A percentile compares a stretch with the other conserved stretches of the same genome.
Evolutionary conservation across 2,329 filamentous ascomycete species (phyloP).

Genomic region (Exophiala bonariae): DNA sequence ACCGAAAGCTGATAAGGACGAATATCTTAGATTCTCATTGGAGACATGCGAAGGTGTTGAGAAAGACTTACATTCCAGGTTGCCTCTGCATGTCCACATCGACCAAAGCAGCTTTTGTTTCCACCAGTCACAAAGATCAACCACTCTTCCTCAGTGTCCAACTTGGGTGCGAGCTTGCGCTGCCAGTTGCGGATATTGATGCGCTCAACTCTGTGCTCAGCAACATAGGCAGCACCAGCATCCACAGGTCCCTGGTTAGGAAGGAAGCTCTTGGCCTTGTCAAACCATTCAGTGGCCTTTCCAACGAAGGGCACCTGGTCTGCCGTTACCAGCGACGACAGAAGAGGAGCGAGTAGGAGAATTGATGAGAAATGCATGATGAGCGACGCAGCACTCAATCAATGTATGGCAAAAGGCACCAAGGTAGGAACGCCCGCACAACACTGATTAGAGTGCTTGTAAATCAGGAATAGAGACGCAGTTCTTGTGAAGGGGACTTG

Average conservation of each 20-base stretch:
- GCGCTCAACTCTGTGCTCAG: constrained; percentile 50
- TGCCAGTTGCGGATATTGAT: constrained; percentile 61
- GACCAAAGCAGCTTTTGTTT: constrained; percentile 64
- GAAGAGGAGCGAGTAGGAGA: constrained; percentile 36
- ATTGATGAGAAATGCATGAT: constrained; percentile 56
- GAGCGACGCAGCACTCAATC: constrained; percentile 14
- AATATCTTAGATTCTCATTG: neutral
- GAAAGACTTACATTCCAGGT: constrained; percentile 48
- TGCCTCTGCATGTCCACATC: constrained; percentile 55
- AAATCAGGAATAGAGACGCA: too few relatives aligned
- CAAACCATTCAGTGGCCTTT: constrained; percentile 47
- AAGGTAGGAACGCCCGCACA: neutral
- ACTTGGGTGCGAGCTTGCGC: constrained; percentile 46
- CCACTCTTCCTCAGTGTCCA: constrained; percentile 54
- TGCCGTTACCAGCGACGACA: constrained; percentile 32
- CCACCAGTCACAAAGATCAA: constrained; percentile 63
- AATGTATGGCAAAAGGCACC: neutral
- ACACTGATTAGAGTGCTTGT: neutral
- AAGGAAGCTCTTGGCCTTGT: constrained; percentile 49
- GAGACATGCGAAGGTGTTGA: neutral
- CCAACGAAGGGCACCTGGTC: constrained; percentile 56
- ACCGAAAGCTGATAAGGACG: constrained; percentile 48
- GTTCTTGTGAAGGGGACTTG: too few relatives aligned
- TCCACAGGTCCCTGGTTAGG: constrained; percentile 33
- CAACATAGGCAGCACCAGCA: constrained; percentile 49